Evolutionary conservation across 495 filamentous ascomycete genomes (phyloP).

Genomic region (Chaetomium tenue): DNA sequence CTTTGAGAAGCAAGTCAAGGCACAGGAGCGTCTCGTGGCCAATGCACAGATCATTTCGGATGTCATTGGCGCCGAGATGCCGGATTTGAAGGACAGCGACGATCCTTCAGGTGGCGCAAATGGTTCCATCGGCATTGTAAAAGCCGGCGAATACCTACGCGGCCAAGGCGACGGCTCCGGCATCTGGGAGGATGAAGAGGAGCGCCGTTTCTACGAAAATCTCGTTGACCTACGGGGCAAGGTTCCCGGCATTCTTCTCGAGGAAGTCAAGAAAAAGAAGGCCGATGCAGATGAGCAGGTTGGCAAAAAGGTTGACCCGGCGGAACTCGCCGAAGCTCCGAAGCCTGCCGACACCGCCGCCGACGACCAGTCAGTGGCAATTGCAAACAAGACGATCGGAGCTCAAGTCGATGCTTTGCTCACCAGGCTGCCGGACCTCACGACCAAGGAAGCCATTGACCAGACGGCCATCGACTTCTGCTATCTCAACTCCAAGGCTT

Average conservation of each 20-base stretch:
- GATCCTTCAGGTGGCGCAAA: slow-evolving; percentile 59
- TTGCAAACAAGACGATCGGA: slow-evolving; percentile 95
- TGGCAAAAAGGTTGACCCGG: slow-evolving; percentile 54
- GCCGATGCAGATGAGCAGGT: slow-evolving; percentile 63
- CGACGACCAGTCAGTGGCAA: slow-evolving; percentile 88
- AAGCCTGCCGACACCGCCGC: slow-evolving; percentile 48
- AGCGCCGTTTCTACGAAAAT: slow-evolving; percentile 96
- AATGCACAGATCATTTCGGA: slow-evolving; percentile 93
- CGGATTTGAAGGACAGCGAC: slow-evolving; percentile 81
- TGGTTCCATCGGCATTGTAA: slow-evolving; percentile 86
- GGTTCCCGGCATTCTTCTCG: slow-evolving; percentile 87
- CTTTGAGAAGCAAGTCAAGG: slow-evolving; percentile 88
- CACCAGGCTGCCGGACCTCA: slow-evolving; percentile 81
- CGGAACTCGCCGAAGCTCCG: slow-evolving; percentile 52
- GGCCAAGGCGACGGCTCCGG: slow-evolving; percentile 89
- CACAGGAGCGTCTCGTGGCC: slow-evolving; percentile 82
- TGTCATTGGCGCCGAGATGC: slow-evolving; percentile 89
- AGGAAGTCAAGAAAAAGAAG: slow-evolving; percentile 96
- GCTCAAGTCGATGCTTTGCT: slow-evolving; percentile 94
- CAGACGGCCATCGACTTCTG: slow-evolving; percentile 93
- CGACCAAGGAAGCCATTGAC: slow-evolving; percentile 87
- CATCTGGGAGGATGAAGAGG: slow-evolving; percentile 99
- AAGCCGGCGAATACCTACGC: slow-evolving; percentile 87
- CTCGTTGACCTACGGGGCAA: slow-evolving; percentile 92
- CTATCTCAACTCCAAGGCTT: slow-evolving; percentile 97